These are phyloP conservation scores for Penicillium sumatraense DNA, from an alignment of 2,329 filamentous ascomycete genomes.

Conservation along the genomic window DNA sequence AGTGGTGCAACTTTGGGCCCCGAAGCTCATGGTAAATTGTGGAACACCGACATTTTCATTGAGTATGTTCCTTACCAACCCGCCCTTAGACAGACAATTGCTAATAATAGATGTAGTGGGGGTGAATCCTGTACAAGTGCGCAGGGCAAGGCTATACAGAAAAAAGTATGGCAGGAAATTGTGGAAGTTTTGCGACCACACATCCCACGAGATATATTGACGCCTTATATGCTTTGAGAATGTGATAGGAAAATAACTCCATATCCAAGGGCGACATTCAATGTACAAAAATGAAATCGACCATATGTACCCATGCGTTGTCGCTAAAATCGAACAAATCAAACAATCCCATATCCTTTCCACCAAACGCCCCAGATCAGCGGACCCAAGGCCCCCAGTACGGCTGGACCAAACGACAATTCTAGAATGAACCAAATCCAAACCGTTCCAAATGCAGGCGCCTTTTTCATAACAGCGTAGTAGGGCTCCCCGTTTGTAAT, in stretches of 20 bases:
- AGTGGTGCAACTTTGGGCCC: conserved; percentile 2
- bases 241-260: not conserved
- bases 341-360: conserved; percentile 56
- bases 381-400: conserved; percentile 59
- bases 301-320: not conserved
- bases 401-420: conserved; percentile 71
- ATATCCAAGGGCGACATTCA: not conserved
- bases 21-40: conserved; percentile 6
- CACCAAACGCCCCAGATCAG: conserved; percentile 57
- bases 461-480: conserved; percentile 86
- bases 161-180: conserved; percentile 7
- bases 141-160: not conserved
- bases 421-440: conserved; percentile 96
- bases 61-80: not conserved
- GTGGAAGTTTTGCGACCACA: conserved; percentile 6
- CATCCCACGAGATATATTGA: not conserved
- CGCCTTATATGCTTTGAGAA: not conserved
- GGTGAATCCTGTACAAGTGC: not conserved
- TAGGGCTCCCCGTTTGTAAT: conserved; percentile 81
- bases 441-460: conserved; percentile 83
- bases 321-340: not conserved
- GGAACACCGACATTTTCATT: conserved; percentile 5
- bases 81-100: not conserved
- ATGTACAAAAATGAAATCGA: not conserved
- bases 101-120: not conserved